Evolutionary conservation across 768 basidiomycete species (phyloP).

Genomic region (Hygrocybe coccinea): DNA sequence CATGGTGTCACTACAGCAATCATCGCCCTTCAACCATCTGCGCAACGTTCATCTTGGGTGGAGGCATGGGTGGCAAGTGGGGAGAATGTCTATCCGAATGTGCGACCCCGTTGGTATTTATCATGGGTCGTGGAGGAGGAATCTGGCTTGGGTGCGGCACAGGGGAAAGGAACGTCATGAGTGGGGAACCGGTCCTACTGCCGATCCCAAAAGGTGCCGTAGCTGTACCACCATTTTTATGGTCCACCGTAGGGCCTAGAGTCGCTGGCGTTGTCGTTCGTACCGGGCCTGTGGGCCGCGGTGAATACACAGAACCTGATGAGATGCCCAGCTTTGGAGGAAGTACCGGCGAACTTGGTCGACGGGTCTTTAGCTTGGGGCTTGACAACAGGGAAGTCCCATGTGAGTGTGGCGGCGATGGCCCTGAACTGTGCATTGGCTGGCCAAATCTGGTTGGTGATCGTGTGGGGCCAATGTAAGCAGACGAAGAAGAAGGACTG

Average conservation of each 20-base stretch:
- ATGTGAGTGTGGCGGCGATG: constrained; percentile 6
- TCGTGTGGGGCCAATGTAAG: constrained; percentile 14
- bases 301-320: constrained; percentile 15
- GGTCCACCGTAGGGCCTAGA: constrained; percentile 16
- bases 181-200: constrained; percentile 32
- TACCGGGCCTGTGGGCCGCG: constrained; percentile 21
- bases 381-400: constrained; percentile 6
- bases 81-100: constrained; percentile 10
- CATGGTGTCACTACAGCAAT: not conserved
- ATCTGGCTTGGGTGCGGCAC: constrained; percentile 14
- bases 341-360: constrained; percentile 11
- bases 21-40: constrained; percentile 40
- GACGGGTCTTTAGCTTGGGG: constrained; percentile 15
- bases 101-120: constrained; percentile 27
- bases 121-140: constrained; percentile 18
- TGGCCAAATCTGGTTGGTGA: constrained; percentile 29
- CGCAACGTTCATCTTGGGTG: constrained; percentile 42
- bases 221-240: constrained; percentile 8
- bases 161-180: constrained; percentile 24
- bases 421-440: constrained; percentile 11
- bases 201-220: constrained; percentile 14
- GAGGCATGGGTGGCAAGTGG: constrained; percentile 22
- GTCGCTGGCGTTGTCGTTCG: constrained; percentile 23
- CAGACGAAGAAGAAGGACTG: constrained; percentile 19
- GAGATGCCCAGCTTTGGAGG: constrained; percentile 1